Percentiles rank a stretch among this genome's conserved stretches.
Conservation (phyloP, 768 basidiomycete species). For the Tylopilus sp. region DNA sequence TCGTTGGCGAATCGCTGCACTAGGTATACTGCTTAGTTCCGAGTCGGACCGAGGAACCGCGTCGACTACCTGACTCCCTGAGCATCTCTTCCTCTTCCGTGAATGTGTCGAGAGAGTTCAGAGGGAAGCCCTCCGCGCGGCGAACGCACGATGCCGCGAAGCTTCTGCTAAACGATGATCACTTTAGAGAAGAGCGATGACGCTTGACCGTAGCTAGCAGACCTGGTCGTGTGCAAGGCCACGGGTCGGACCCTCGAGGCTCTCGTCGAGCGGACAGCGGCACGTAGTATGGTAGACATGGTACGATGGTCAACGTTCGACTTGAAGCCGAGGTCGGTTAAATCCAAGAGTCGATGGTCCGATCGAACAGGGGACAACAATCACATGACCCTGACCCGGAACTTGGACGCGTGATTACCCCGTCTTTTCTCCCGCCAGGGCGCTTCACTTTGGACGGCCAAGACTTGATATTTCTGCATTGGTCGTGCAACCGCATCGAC, state of each 20-base stretch:
- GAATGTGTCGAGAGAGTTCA: conserved; percentile 73
- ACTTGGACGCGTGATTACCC: too few relatives aligned
- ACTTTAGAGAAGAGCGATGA: background rate
- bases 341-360: too few relatives aligned
- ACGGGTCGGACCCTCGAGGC: background rate
- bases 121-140: conserved; percentile 27
- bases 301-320: background rate
- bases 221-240: conserved; percentile 15
- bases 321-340: too few relatives aligned
- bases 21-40: conserved; percentile 30
- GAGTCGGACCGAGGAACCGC: background rate
- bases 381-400: too few relatives aligned
- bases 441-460: too few relatives aligned
- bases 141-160: conserved; percentile 26
- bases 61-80: conserved; percentile 73
- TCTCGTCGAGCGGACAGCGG: conserved; percentile 14
- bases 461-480: too few relatives aligned
- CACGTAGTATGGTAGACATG: conserved; percentile 24
- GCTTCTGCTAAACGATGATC: conserved; percentile 8
- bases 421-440: too few relatives aligned
- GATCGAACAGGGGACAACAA: conserved; percentile 12
- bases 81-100: conserved; percentile 96
- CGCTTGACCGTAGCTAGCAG: background rate
- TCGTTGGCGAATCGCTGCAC: conserved; percentile 88
- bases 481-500: too few relatives aligned